Evolutionary conservation across 495 filamentous ascomycete species (phyloP), one percentile per base, ranked within the genome.

Genomic region (Aspergillus bridgeri): DNA sequence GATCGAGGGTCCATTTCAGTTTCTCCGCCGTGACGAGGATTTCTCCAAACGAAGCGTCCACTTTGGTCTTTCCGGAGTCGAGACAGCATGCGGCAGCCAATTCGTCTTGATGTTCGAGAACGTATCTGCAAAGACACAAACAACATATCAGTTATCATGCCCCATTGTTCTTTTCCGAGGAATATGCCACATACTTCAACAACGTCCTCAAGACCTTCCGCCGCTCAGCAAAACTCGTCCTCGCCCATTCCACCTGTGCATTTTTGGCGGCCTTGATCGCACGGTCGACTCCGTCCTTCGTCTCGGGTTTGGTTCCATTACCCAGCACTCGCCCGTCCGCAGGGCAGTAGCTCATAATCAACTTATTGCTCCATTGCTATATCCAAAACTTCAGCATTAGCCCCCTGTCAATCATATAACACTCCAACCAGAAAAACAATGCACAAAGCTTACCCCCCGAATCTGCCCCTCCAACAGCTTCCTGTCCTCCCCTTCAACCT

Each of bases 1-100:
- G 88, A 47, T 87, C 77, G 62, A 98, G 87, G 0, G 91, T 96
- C 93, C 93, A 99, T 65, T 89, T 85, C 42, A 99, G 81, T 74
- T 96, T 97, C 75, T 98, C 94, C 0, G 82, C 82, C 11, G 93
- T 96, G 6, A 96, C 91, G 48, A 99, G 80, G 54, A 97, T 91
- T 78, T 99, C 94, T 29, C 94, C 94, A 42, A 99, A 85, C 38
- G 86, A 85, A 8, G 92, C 93, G 68, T 99, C 94, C 24, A 97
- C 84, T 76, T 90, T 89, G 5, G 95, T 96, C 75, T 99, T 99
- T 51, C 94, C 94, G n/a, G 90, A 94, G 75, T 99, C 94, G 17
- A 96, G 79, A 66, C 92, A 97, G 49, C 92, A 92, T 21, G 89
- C 85, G 15, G 82, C 83, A 54, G 89, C 91, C 60, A 99, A 94